These are phyloP conservation scores for Cryptosporidium parvum DNA, from an alignment of 169 alveolate species.

Conservation along the genomic window DNA sequence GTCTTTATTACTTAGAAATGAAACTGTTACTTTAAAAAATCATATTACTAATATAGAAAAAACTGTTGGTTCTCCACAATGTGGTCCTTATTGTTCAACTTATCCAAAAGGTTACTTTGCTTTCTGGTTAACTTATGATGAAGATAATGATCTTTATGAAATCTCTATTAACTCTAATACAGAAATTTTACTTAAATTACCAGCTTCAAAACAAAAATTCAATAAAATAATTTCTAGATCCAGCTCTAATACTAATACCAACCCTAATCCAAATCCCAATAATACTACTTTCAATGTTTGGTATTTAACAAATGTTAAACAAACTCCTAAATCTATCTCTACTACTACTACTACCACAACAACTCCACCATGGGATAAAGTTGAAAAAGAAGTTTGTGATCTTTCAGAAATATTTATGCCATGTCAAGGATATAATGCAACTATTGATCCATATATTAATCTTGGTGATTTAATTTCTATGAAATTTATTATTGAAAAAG, in stretches of 20 bases:
- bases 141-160: neutral
- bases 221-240: neutral
- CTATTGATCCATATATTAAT: neutral
- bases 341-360: constrained; percentile 46
- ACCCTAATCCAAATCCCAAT: neutral
- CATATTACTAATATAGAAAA: constrained; percentile 1
- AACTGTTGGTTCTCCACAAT: constrained; percentile 38
- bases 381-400: constrained; percentile 11
- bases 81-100: constrained; percentile 69
- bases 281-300: neutral
- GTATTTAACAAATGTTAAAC: constrained; percentile 28
- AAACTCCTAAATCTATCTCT: neutral
- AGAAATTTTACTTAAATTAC: constrained; percentile 20
- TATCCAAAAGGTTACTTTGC: constrained; percentile 63
- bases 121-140: constrained; percentile 36
- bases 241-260: too few relatives aligned
- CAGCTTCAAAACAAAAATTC: constrained; percentile 38
- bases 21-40: constrained; percentile 34
- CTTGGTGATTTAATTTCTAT: neutral
- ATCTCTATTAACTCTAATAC: constrained; percentile 34
- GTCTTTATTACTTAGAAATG: neutral
- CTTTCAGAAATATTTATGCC: constrained; percentile 3
- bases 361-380: constrained; percentile 36
- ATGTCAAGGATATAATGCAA: constrained; percentile 31
- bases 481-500: neutral